These are phyloP conservation scores for Plasmodium berghei DNA, from an alignment of 169 alveolate species.

Conservation along the genomic window DNA sequence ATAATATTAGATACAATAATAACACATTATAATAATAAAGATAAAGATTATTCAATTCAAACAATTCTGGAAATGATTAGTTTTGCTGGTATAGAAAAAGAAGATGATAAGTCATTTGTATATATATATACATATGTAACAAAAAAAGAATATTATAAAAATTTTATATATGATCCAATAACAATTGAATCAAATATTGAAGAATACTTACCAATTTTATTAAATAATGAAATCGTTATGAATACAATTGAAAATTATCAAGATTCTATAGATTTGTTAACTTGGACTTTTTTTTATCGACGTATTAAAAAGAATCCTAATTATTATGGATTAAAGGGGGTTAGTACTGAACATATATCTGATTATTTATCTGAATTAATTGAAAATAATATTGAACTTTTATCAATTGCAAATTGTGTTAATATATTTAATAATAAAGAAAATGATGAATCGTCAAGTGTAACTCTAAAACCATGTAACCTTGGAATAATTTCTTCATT, in stretches of 20 bases:
- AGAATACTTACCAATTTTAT: conserved; percentile 93
- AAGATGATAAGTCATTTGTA: conserved; percentile 73
- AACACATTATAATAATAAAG: conserved; percentile 87
- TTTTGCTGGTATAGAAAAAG: conserved; percentile 85
- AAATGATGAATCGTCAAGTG: conserved; percentile 79
- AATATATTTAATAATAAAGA: conserved; percentile 84
- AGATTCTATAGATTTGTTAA: conserved; percentile 99
- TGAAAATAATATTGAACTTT: conserved; percentile 93
- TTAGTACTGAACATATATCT: conserved; percentile 93
- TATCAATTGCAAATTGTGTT: conserved; percentile 95
- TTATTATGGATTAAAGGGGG: conserved; percentile 97
- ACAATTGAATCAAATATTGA: conserved; percentile 98
- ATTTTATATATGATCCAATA: conserved; percentile 96
- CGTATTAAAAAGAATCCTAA: conserved; percentile 99
- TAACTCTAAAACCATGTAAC: conserved; percentile 90
- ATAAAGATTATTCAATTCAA: conserved; percentile 95
- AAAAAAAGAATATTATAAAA: conserved; percentile 96
- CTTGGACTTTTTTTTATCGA: conserved; percentile 99
- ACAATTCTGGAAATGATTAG: conserved; percentile 96
- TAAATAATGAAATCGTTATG: conserved; percentile 98
- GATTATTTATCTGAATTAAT: conserved; percentile 97
- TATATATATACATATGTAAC: conserved; percentile 90
- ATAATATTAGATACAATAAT: conserved; percentile 88
- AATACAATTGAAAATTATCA: conserved; percentile 96
- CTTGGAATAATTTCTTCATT: conserved; percentile 81